These are phyloP conservation scores for Leptomonas seymouri DNA, from an alignment of 208 protist species.

Conservation along the genomic window DNA sequence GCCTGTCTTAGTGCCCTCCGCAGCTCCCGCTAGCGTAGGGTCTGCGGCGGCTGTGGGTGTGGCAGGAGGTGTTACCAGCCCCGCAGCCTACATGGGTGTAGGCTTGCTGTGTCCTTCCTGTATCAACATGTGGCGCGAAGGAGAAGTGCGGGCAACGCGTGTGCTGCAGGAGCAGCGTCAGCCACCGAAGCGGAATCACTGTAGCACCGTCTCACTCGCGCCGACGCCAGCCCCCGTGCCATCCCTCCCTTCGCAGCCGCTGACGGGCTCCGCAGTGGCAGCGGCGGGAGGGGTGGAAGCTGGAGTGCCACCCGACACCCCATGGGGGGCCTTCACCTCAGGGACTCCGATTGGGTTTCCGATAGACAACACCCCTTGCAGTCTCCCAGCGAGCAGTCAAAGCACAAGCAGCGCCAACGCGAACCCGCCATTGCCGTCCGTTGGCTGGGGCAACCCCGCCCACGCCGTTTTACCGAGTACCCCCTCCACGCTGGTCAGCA, in stretches of 20 bases:
- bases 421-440: background rate
- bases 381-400: background rate
- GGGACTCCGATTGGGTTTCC: conserved; percentile 41
- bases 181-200: conserved; percentile 13
- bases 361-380: conserved; percentile 6
- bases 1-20: background rate
- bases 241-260: background rate
- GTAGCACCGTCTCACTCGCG: too few relatives aligned
- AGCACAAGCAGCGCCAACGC: background rate
- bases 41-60: background rate
- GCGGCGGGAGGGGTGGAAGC: background rate
- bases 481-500: background rate
- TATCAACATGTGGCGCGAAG: conserved; percentile 37
- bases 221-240: conserved; percentile 1
- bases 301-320: background rate
- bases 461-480: background rate
- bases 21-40: background rate
- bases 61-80: background rate
- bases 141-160: conserved; percentile 19
- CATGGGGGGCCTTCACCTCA: conserved; percentile 40
- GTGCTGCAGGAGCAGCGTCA: conserved; percentile 4
- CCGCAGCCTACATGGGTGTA: conserved; percentile 31
- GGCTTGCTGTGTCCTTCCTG: conserved; percentile 43
- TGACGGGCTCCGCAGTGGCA: background rate
- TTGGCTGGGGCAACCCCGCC: background rate